Conservation (phyloP, 345 rosid species). For the Gossypium thurberi region DNA sequence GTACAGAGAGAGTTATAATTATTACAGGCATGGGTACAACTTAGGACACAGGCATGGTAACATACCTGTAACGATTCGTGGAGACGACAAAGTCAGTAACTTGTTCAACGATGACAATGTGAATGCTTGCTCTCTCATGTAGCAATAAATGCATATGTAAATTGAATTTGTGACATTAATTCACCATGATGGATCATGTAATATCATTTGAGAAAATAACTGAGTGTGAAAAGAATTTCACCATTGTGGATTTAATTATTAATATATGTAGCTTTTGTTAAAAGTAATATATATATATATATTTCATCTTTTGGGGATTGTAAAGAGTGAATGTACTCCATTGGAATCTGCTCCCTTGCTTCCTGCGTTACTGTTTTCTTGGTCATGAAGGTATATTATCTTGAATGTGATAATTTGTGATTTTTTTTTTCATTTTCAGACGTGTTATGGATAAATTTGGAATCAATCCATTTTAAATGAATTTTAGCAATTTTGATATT, state of each 20-base stretch:
- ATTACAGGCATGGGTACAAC: slow-evolving; percentile 79
- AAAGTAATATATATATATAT: not conserved
- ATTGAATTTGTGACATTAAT: not conserved
- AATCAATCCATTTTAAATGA: too few species aligned
- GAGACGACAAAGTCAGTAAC: slow-evolving; percentile 90
- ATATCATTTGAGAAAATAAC: not conserved
- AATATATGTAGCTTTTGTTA: not conserved
- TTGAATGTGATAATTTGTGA: not conserved
- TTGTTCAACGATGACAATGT: slow-evolving; percentile 89
- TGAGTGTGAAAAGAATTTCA: not conserved
- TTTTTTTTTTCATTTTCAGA: not conserved
- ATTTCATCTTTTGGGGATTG: not conserved
- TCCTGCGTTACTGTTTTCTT: not conserved
- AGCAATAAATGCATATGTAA: not conserved
- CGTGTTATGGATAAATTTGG: too few species aligned
- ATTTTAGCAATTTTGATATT: too few species aligned
- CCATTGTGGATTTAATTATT: not conserved
- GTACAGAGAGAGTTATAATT: slow-evolving; percentile 80
- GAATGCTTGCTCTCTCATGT: slow-evolving; percentile 82
- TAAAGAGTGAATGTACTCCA: too few species aligned
- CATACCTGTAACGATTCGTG: slow-evolving; percentile 58
- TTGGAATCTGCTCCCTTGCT: not conserved
- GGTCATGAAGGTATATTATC: not conserved
- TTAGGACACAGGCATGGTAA: slow-evolving; percentile 55
- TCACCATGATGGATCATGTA: not conserved